Evolutionary conservation across 164 flowering plant species (phyloP).

Genomic region (Magnolia sinica): DNA sequence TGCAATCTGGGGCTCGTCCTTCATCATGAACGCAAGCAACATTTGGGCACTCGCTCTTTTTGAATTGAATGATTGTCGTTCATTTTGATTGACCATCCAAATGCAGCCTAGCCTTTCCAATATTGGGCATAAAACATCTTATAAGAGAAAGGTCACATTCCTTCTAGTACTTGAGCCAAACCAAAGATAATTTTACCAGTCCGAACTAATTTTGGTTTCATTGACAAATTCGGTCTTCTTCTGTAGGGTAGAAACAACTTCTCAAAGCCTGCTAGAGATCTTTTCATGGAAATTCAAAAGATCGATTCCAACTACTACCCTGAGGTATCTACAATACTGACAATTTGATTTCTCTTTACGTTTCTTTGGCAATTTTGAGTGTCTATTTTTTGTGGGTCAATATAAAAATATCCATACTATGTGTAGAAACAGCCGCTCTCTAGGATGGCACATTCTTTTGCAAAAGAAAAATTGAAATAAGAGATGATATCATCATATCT

Average conservation of each 20-base stretch:
- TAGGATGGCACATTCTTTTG: no score
- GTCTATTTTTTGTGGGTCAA: no score
- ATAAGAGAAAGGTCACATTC: background rate
- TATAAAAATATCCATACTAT: no score
- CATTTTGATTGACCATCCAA: background rate
- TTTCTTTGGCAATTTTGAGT: no score
- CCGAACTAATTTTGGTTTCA: background rate
- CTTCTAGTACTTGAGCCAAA: no score
- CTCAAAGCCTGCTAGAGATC: conserved; percentile 59
- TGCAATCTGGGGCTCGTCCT: no score
- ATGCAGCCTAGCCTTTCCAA: background rate
- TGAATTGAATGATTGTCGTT: background rate
- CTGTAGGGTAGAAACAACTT: conserved; percentile 54
- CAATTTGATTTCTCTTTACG: background rate
- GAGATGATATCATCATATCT: no score
- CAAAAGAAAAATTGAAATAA: no score
- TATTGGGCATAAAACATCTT: background rate
- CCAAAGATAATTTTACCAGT: background rate
- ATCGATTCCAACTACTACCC: conserved; percentile 71
- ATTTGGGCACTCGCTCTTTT: background rate
- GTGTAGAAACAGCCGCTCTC: no score
- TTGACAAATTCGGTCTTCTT: background rate
- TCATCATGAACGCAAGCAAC: background rate
- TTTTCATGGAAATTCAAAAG: conserved; percentile 65
- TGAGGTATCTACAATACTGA: conserved; percentile 44